Evolutionary conservation across 2,329 filamentous ascomycete species (phyloP), one percentile per base, ranked within the genome.

Genomic region (Westerdykella aurantiaca): DNA sequence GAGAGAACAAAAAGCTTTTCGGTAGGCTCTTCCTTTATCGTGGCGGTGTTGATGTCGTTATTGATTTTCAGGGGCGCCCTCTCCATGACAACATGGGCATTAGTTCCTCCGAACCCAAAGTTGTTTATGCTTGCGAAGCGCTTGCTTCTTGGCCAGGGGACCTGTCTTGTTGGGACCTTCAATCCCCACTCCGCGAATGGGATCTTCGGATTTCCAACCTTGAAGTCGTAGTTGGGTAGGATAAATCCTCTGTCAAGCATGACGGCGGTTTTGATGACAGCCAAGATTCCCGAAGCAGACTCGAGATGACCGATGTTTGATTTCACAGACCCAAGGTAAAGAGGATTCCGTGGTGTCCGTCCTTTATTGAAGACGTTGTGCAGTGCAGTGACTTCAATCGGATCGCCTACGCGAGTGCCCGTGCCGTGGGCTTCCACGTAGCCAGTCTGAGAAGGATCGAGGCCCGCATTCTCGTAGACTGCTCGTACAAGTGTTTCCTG

Each of bases 401-500:
- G 56, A 40, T 67, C 64, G 2, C 60, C 57, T 14, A 75, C 77
- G 29, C 74, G 71, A 0, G 80, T 83, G 4, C 80, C 80, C 0
- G 79, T 83, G 5, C 80, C 61, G 41, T 64, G 61, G 2, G 58
- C 60, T 33, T 64, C 61, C 5, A 64, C 50, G 12, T 62, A 64
- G 4, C 47, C 53, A 5, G 58, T 62, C 18, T 56, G 50, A 6
- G 40, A 37, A 11, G 55, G 56, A 42, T 60, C 48, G 43, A 64
- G 51, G 2, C 52, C 58, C 1, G 42, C 55, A 6, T 49, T 48
- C 5, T 42, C 40, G 17, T 63, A 62, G 9, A 57, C 52, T 2
- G 48, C 47, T 1, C 55, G 46, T 6, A 61, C 57, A 6, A 63
- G 45, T 1, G 48, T 23, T 33, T 55, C 49, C 52, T 12, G 17